Evolutionary conservation across 768 basidiomycete species (phyloP), one percentile per base, ranked within the genome.

Genomic region (Rubroboletus satanas): DNA sequence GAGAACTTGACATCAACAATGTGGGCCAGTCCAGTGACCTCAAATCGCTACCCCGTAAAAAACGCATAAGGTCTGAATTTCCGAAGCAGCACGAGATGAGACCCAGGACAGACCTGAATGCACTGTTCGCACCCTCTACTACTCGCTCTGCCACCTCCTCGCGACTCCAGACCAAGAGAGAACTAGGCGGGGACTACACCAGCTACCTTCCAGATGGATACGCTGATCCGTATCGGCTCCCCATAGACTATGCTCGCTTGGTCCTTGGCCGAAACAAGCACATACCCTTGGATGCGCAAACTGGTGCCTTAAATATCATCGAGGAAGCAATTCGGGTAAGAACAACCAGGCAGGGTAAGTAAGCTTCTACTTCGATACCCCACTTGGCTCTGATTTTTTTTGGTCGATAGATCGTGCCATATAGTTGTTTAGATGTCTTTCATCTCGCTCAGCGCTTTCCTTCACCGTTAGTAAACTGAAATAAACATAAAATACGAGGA

Each of bases 131-230:
- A 44, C 29, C 55, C 23, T 7, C 56, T 23, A 33, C 53, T 23
- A 17, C 26, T 31, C 41, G 28, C 29, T 48, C 51, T 12, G 53
- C 54, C 11, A n/a, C 44, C 14, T 57, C 52, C 21, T 10, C 35
- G 28, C 71, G 69, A 49, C 43, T 69, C 41, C 71, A 67, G 42
- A 51, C 49, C 33, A 59, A 64, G 56, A 64, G 69, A 44, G 80
- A 81, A 62, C 55, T 69, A 15, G 79, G 73, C 5, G 82, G 83
- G 29, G 77, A 82, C 58, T 87, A 86, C 60, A 69, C 75, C 15
- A 74, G 74, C 36, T 80, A 78, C 57, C 64, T 77, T 43, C 70
- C 74, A 9, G 52, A 55, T 11, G 44, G 59, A 26, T 59, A 66
- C 8, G 58, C 62, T 42, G 62, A 68, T 52, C 76, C 64, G 43